Evolutionary conservation across 768 basidiomycete species (phyloP), one percentile per base, ranked within the genome.

Genomic region (Lepiota venenata): DNA sequence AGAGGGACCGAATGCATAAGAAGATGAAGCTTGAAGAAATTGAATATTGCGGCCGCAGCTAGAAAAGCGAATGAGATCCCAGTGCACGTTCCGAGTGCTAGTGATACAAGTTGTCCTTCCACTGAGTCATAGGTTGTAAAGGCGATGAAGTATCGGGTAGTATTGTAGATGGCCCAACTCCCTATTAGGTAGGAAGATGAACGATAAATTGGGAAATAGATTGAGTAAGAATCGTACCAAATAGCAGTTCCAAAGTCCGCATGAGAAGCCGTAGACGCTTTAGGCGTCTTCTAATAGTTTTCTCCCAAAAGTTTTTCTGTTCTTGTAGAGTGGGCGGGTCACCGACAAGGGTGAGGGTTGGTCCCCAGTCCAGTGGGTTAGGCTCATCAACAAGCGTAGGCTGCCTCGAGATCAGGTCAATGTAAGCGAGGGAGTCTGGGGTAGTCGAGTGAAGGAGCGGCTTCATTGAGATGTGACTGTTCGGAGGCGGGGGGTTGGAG

Each of bases 121-220:
- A 56, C 53, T 5, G 75, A 71, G 2, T 68, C 57, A 63, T 77
- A 79, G 15, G 69, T 60, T 9, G 69, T 70, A 60, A 78, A 85
- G 3, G 85, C 82, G 10, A 88, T 61, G 60, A 78, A 84, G 64
- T 90, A 91, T 41, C 87, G 83, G 49, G 82, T 65, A 5, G 79
- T 73, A 56, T 77, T 84, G 64, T 87, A 90, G 7, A 73, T 63
- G 22, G 81, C 77, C 84, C 87, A 91, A 25, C 64, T 64, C 56
- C 71, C 85, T 87, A 51, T 12, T 22, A 42, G 10, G n/a, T 16
- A 48, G 46, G 32, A 10, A 52, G 18, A 16, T 36, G 29, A 54
- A 56, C n/a, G 41, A 46, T 52, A 4, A 41, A 41, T 39, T 47
- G 9, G 10, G 32, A 49, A 42, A 20, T 38, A 55, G 27, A n/a